phyloP scores from a whole-genome alignment of 805 yeast genomes.

The Dipodascopsis uninucleata region DNA sequence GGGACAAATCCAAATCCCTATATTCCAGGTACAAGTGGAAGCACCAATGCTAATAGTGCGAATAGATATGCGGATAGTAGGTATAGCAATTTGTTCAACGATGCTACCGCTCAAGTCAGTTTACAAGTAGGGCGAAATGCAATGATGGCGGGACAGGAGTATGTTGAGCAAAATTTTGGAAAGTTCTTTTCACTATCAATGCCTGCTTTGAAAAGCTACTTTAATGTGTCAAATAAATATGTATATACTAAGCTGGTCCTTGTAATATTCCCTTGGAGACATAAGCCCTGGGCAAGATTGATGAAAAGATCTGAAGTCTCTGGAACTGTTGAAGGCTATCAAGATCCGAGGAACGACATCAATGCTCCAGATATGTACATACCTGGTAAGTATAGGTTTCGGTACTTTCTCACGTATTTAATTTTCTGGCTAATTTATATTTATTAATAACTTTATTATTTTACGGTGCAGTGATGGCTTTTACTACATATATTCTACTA shows the following conservation, averaged over 20 bases:
- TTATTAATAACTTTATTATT: not conserved
- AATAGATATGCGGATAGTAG: slow-evolving; percentile 9
- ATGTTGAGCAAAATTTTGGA: slow-evolving; percentile 65
- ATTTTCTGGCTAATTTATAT: too few relatives aligned
- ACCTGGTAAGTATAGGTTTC: slow-evolving; percentile 44
- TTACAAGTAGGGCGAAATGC: slow-evolving; percentile 86
- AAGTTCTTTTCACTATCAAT: slow-evolving; percentile 45
- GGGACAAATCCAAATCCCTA: slow-evolving; percentile 14
- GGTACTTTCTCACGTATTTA: too few relatives aligned
- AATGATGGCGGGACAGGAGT: slow-evolving; percentile 73
- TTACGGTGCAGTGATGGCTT: slow-evolving; percentile 61
- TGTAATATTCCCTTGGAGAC: slow-evolving; percentile 80
- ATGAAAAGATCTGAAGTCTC: slow-evolving; percentile 39
- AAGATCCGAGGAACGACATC: slow-evolving; percentile 78
- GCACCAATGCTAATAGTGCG: slow-evolving; percentile 3
- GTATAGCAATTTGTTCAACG: slow-evolving; percentile 50
- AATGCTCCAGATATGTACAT: slow-evolving; percentile 97
- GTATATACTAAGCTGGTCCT: slow-evolving; percentile 70
- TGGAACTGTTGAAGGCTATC: slow-evolving; percentile 46
- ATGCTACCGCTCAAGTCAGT: slow-evolving; percentile 80
- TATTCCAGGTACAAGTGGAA: slow-evolving; percentile 8
- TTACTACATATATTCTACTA: slow-evolving; percentile 77
- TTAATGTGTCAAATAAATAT: slow-evolving; percentile 85
- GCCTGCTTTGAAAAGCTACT: slow-evolving; percentile 70
- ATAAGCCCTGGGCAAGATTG: slow-evolving; percentile 41